phyloP scores from a whole-genome alignment of 768 basidiomycete genomes.

The Sistotremastrum niveocremeum region DNA sequence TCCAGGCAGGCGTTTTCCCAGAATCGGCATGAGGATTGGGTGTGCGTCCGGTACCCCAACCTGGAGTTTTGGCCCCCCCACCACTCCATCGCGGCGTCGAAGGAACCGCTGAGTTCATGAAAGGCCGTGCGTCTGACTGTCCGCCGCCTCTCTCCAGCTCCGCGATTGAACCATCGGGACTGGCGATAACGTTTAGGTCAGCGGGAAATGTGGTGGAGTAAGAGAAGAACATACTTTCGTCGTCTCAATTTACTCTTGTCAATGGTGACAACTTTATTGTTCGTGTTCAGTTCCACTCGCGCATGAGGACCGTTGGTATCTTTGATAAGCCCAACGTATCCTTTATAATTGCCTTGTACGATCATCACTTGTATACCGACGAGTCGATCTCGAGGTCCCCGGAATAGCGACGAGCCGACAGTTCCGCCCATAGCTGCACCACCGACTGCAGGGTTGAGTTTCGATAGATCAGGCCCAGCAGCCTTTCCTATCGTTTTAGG shows the following conservation, averaged over 20 bases:
- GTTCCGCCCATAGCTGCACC: conserved; percentile 55
- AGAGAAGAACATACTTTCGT: conserved; percentile 41
- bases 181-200: conserved; percentile 47
- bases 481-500: conserved; percentile 66
- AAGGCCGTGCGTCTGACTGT: conserved; percentile 10
- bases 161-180: conserved; percentile 11
- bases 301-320: conserved; percentile 82
- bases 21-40: conserved; percentile 53
- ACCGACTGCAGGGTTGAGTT: conserved; percentile 75
- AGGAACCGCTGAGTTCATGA: conserved; percentile 33
- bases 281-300: conserved; percentile 81
- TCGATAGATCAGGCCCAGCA: conserved; percentile 61
- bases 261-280: conserved; percentile 80
- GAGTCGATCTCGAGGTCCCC: conserved; percentile 70
- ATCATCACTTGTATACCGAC: conserved; percentile 71
- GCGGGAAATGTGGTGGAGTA: not conserved
- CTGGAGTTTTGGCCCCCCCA: conserved; percentile 21
- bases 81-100: conserved; percentile 3
- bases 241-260: conserved; percentile 67
- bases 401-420: conserved; percentile 65
- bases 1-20: conserved; percentile 53
- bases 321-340: conserved; percentile 84
- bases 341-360: conserved; percentile 81
- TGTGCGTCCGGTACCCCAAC: conserved; percentile 33
- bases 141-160: conserved; percentile 12